These are phyloP conservation scores for Mayamaea pseudoterrestris DNA, from an alignment of 108 stramenopile genomes.

Conservation along the genomic window DNA sequence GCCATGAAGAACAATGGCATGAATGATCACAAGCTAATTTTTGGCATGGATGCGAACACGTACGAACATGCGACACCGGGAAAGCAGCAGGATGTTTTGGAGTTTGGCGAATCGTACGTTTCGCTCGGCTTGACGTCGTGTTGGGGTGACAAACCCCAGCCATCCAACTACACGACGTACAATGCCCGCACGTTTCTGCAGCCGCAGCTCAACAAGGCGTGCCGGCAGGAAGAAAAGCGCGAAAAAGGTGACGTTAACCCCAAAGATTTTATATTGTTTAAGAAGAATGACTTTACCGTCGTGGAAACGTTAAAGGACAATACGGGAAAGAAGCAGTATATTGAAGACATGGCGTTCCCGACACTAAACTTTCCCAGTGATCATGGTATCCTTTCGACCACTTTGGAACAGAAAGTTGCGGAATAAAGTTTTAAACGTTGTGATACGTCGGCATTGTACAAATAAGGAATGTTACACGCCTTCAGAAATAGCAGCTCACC, in stretches of 20 bases:
- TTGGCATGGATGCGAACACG: slow-evolving; percentile 85
- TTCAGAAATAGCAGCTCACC: too few relatives aligned
- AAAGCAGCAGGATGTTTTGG: slow-evolving; percentile 62
- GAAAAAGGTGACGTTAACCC: slow-evolving; percentile 69
- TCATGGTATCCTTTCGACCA: slow-evolving; percentile 66
- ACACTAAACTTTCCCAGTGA: slow-evolving; percentile 79
- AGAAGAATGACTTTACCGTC: slow-evolving; percentile 40
- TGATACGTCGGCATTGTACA: too few relatives aligned
- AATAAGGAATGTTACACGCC: too few relatives aligned
- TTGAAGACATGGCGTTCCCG: slow-evolving; percentile 75
- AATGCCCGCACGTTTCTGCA: slow-evolving; percentile 67
- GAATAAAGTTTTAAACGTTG: slow-evolving; percentile 1
- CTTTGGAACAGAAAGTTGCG: slow-evolving; percentile 24
- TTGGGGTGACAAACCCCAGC: slow-evolving; percentile 64
- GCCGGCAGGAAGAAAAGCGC: slow-evolving; percentile 42
- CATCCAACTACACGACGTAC: slow-evolving; percentile 59
- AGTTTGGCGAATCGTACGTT: slow-evolving; percentile 41
- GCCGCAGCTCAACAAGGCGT: slow-evolving; percentile 87
- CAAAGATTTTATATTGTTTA: slow-evolving; percentile 82
- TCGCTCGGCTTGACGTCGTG: slow-evolving; percentile 46
- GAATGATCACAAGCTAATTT: slow-evolving; percentile 46
- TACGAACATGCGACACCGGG: slow-evolving; percentile 63
- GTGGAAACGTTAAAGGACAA: slow-evolving; percentile 67
- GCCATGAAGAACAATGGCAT: slow-evolving; percentile 16
- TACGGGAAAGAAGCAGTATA: slow-evolving; percentile 52